Evolutionary conservation across 2,329 filamentous ascomycete species (phyloP), one percentile per base, ranked within the genome.

Genomic region (Clonostachys byssicola): DNA sequence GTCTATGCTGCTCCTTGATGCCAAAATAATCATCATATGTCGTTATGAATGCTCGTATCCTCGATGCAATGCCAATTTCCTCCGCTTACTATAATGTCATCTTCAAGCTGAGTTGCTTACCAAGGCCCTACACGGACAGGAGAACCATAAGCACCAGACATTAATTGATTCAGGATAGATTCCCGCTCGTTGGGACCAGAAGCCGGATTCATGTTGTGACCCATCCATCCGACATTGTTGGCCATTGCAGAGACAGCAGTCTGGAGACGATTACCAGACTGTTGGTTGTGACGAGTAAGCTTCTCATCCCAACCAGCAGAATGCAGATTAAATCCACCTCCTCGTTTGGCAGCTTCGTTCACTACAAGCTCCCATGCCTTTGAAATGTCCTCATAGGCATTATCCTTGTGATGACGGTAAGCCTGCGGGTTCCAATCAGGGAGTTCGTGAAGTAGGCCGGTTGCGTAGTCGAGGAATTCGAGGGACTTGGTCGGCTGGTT

Each of bases 361-460:
- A 99, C 88, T 44, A 96, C 92, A 55, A 95, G 67, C 14, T 89
- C 85, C 94, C 94, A 99, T 2, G 94, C 94, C 60, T 87, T 90
- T 23, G 89, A 86, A 53, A 99, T 92, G 62, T 97, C 94, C 59
- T 99, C 92, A 62, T 99, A 99, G 7, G 92, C 92, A 53, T 90
- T 90, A 55, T 96, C 87, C 67, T 96, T 96, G 72, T 95, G 89
- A 57, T 96, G 81, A 54, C 92, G 92, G 70, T 96, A 88, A 52
- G 89, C 83, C 50, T 87, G 88, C 41, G 85, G 89, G 56, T 94
- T 88, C 91, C 92, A 99, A 60, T 95, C 82, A 4, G 94, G 94
- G 40, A 99, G 76, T 38, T 85, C 78, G 65, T 99, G 92, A 48
- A 97, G 88, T 48, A 97, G 82, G 54, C 92, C 85, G 34, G 94